phyloP scores from a whole-genome alignment of 345 rosid genomes.

The Eucalyptus fibrosa region DNA sequence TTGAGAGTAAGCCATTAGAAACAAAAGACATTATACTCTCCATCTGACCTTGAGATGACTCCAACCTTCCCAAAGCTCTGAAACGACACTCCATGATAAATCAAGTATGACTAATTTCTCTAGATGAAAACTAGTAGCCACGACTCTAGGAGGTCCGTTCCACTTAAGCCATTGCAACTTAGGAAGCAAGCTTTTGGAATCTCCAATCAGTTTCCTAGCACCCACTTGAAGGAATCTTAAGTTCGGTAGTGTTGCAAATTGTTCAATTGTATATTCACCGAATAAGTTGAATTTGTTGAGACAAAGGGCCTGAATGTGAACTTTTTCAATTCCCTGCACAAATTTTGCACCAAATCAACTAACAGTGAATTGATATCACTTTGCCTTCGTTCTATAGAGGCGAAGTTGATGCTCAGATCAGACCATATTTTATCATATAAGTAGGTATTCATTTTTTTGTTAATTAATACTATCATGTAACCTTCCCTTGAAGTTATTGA shows the following conservation, averaged over 20 bases:
- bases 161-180: too few relatives aligned
- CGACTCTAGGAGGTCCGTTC: too few relatives aligned
- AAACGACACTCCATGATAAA: not conserved
- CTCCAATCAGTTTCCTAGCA: too few relatives aligned
- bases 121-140: too few relatives aligned
- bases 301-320: accelerated
- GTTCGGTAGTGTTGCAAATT: not conserved
- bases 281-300: too few relatives aligned
- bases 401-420: not conserved
- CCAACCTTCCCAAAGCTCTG: not conserved
- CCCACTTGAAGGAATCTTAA: too few relatives aligned
- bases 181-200: too few relatives aligned
- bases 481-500: not conserved
- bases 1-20: not conserved
- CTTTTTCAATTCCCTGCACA: not conserved
- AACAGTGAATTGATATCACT: accelerated
- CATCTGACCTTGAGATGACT: not conserved
- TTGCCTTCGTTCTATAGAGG: not conserved
- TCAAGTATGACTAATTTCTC: too few relatives aligned
- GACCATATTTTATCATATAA: not conserved
- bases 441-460: too few relatives aligned
- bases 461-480: not conserved
- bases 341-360: not conserved
- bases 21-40: not conserved
- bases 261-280: not conserved